A percentile compares a stretch with the other conserved stretches of the same genome.
Evolutionary conservation across 2,329 filamentous ascomycete species (phyloP).

Genomic region (Cadophora gregata): DNA sequence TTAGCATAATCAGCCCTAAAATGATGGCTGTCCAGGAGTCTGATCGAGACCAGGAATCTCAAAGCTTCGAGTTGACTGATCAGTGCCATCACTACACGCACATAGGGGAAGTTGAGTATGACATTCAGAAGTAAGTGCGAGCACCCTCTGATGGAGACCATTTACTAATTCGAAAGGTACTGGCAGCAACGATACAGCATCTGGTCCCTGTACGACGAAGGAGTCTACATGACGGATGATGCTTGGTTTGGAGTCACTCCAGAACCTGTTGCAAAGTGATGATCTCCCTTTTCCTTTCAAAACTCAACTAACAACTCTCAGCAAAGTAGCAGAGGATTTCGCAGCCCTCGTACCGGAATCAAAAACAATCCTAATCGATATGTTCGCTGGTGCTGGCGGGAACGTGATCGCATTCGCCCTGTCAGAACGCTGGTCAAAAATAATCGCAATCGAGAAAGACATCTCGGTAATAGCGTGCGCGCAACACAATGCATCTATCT

Average conservation of each 20-base stretch:
- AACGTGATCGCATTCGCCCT: constrained; percentile 95
- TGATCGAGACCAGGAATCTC: neutral
- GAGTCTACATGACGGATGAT: constrained; percentile 88
- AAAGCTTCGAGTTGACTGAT: constrained; percentile 53
- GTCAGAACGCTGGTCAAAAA: constrained; percentile 76
- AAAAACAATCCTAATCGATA: constrained; percentile 69
- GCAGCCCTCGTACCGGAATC: constrained; percentile 47
- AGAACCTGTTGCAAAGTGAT: constrained; percentile 83
- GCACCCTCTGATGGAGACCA: neutral
- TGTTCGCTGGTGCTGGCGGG: constrained; percentile 89
- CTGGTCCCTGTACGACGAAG: constrained; percentile 86
- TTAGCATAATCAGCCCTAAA: neutral
- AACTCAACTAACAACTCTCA: constrained; percentile 42
- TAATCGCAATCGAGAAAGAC: constrained; percentile 91
- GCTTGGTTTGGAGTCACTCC: constrained; percentile 98
- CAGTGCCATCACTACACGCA: constrained; percentile 78
- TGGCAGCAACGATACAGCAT: constrained; percentile 88
- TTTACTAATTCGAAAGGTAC: constrained; percentile 63
- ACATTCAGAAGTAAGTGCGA: constrained; percentile 77
- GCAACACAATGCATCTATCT: constrained; percentile 87
- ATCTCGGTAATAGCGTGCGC: constrained; percentile 82
- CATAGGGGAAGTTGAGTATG: constrained; percentile 74
- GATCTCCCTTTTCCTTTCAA: neutral
- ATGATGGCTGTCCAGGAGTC: neutral
- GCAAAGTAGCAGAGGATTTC: constrained; percentile 79